phyloP scores from a whole-genome alignment of 2,329 filamentous ascomycete species.

The Amauroascus verrucosus region DNA sequence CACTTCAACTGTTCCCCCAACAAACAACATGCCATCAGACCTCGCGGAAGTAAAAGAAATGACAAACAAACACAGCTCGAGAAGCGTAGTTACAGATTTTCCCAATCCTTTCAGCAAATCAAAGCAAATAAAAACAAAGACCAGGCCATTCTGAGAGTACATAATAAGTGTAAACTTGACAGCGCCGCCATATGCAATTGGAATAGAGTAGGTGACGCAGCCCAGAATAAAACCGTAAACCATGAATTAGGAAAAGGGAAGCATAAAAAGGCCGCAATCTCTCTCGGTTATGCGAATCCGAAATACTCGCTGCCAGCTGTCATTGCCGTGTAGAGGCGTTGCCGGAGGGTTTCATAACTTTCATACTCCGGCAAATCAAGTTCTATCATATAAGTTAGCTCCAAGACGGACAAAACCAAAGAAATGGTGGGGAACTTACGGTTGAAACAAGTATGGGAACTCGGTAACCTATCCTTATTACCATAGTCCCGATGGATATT shows the following conservation, averaged over 20 bases:
- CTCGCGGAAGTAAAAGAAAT: not conserved
- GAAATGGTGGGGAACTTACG: constrained; percentile 53
- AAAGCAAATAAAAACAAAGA: not conserved
- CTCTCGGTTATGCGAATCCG: constrained; percentile 66
- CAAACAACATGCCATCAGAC: constrained; percentile 4
- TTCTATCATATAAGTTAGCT: constrained; percentile 49
- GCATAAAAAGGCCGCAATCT: not conserved
- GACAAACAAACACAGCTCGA: not conserved
- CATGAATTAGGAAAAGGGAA: constrained; percentile 6
- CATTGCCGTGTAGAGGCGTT: constrained; percentile 86
- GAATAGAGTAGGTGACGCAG: constrained; percentile 13
- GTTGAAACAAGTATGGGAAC: constrained; percentile 98
- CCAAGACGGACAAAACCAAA: not conserved
- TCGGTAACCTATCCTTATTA: constrained; percentile 88
- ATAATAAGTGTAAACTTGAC: constrained; percentile 13
- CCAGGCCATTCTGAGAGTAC: constrained; percentile 15
- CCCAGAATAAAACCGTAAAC: constrained; percentile 14
- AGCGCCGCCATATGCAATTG: constrained; percentile 16
- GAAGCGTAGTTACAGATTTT: constrained; percentile 6
- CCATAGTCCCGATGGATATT: constrained; percentile 98
- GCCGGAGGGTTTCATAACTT: constrained; percentile 79
- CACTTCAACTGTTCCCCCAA: constrained; percentile 28
- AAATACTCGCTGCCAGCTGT: constrained; percentile 97
- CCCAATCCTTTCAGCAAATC: constrained; percentile 7
- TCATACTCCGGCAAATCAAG: constrained; percentile 98